Percentiles rank a stretch among this genome's conserved stretches.
These are phyloP conservation scores for Coniella vitis DNA, from an alignment of 2,329 filamentous ascomycete species.

Conservation along the genomic window DNA sequence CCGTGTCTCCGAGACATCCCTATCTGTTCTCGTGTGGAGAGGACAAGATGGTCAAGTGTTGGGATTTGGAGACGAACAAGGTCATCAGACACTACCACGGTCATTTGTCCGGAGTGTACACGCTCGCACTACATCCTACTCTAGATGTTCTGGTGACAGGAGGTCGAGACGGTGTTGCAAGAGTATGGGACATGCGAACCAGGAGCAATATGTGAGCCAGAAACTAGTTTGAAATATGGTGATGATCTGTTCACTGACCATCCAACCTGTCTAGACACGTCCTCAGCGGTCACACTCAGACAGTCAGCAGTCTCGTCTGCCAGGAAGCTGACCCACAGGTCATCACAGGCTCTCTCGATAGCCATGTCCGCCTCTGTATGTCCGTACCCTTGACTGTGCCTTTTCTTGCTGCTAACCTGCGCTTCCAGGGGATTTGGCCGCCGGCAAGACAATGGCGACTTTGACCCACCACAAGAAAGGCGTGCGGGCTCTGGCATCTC, in stretches of 20 bases:
- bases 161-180: constrained; percentile 85
- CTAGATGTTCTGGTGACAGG: constrained; percentile 93
- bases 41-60: constrained; percentile 99
- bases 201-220: constrained; percentile 66
- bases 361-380: constrained; percentile 74
- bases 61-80: constrained; percentile 99
- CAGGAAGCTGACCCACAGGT: constrained; percentile 96
- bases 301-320: constrained; percentile 81
- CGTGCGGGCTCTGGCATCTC: constrained; percentile 74
- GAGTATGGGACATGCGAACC: constrained; percentile 98
- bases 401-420: neutral
- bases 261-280: constrained; percentile 55
- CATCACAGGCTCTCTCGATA: constrained; percentile 87
- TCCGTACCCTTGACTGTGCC: neutral
- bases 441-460: constrained; percentile 92
- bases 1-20: constrained; percentile 86
- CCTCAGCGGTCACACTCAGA: constrained; percentile 81
- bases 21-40: constrained; percentile 98
- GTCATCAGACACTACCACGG: constrained; percentile 97
- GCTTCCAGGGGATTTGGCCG: constrained; percentile 65
- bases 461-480: constrained; percentile 98
- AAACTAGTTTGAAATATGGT: neutral
- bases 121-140: constrained; percentile 85
- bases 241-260: neutral
- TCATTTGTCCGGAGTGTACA: constrained; percentile 92